A percentile compares a stretch with the other conserved stretches of the same genome.
phyloP scores from a whole-genome alignment of 768 basidiomycete genomes.

The Xerocomellus amylosporus region DNA sequence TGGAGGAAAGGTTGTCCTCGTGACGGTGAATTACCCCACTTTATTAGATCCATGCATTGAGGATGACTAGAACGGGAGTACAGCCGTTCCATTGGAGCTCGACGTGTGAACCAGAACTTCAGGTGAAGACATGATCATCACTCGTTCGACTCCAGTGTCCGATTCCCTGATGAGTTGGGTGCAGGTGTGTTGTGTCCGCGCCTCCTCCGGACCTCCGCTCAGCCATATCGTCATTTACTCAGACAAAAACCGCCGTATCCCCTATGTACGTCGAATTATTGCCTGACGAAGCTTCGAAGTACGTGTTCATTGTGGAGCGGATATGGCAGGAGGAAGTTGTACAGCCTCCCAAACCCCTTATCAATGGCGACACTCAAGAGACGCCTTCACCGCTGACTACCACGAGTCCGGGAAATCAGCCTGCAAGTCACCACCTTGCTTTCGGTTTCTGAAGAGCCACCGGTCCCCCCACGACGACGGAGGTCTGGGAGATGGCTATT shows the following conservation, averaged over 20 bases:
- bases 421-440: background rate
- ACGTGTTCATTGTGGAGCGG: constrained; percentile 86
- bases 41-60: constrained; percentile 6
- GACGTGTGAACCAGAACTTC: constrained; percentile 77
- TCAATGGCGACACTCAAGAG: too few species aligned
- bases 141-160: constrained; percentile 54
- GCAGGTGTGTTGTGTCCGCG: constrained; percentile 62
- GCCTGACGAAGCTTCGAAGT: constrained; percentile 72
- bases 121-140: constrained; percentile 4
- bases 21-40: constrained; percentile 67
- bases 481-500: constrained; percentile 69
- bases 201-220: constrained; percentile 25
- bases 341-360: constrained; percentile 29
- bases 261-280: constrained; percentile 83
- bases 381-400: too few species aligned
- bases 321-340: constrained; percentile 81
- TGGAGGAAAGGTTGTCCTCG: constrained; percentile 80
- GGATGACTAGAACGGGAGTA: constrained; percentile 82
- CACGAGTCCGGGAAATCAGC: too few species aligned
- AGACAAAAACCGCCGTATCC: constrained; percentile 47
- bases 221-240: constrained; percentile 31
- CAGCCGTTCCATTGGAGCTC: constrained; percentile 95
- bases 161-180: constrained; percentile 99
- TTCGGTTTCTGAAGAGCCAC: constrained; percentile 45
- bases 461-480: constrained; percentile 59